Conservation (phyloP, 805 yeast species). For the Barnettozyma pratensis region DNA sequence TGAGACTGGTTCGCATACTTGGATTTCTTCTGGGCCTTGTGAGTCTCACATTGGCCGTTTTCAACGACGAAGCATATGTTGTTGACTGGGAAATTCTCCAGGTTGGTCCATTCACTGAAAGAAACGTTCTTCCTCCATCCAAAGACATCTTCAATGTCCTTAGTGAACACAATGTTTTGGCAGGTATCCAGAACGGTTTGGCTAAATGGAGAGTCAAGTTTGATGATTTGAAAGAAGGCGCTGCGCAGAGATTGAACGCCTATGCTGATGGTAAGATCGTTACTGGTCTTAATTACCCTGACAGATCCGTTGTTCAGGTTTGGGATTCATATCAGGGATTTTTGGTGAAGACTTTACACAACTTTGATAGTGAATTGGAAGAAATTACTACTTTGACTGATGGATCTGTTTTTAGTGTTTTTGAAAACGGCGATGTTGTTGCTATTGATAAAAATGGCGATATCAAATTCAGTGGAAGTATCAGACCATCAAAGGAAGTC, state of each 20-base stretch:
- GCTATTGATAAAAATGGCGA: constrained; percentile 5
- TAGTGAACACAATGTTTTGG: constrained; percentile 25
- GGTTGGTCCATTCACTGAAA: constrained; percentile 33
- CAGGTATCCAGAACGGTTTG: constrained; percentile 34
- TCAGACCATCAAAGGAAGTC: constrained; percentile 7
- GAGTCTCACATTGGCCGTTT: constrained; percentile 22
- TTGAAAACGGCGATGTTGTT: constrained; percentile 10
- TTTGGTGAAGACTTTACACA: not conserved
- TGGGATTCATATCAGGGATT: constrained; percentile 13
- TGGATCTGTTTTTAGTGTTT: constrained; percentile 6
- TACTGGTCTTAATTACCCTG: constrained; percentile 20
- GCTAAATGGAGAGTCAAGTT: constrained; percentile 29
- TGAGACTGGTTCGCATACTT: not conserved
- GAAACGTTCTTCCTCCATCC: constrained; percentile 14
- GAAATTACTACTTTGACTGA: constrained; percentile 10
- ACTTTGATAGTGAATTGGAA: not conserved
- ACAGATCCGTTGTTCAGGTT: constrained; percentile 16
- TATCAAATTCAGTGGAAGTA: constrained; percentile 1
- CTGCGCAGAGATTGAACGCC: constrained; percentile 9
- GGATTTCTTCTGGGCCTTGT: not conserved
- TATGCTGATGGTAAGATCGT: constrained; percentile 9
- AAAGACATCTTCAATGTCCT: constrained; percentile 23
- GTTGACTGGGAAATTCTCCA: constrained; percentile 50
- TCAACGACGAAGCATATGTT: constrained; percentile 47
- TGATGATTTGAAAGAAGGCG: constrained; percentile 15